These are phyloP conservation scores for Sporothrix globosa DNA, from an alignment of 2,329 filamentous ascomycete genomes.

Conservation along the genomic window DNA sequence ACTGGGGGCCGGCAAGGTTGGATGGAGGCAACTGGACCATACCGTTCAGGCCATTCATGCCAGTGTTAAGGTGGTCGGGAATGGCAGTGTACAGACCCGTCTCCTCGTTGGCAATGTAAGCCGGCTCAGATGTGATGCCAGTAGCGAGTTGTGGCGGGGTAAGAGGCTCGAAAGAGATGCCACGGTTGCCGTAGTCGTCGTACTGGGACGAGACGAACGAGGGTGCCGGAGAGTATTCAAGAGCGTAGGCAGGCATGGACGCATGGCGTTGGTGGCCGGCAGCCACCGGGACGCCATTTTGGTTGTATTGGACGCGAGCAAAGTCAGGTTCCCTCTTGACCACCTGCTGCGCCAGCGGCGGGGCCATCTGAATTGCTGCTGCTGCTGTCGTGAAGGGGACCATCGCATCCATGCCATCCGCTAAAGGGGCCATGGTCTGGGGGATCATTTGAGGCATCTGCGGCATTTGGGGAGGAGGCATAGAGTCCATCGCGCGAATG, in stretches of 20 bases:
- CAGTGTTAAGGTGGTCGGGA: slow-evolving; percentile 75
- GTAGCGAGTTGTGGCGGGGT: slow-evolving; percentile 91
- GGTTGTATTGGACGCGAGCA: slow-evolving; percentile 81
- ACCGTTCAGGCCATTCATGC: slow-evolving; percentile 76
- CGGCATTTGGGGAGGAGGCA: slow-evolving; percentile 72
- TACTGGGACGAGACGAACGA: slow-evolving; percentile 99
- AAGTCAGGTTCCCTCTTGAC: slow-evolving; percentile 91
- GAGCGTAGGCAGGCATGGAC: slow-evolving; percentile 93
- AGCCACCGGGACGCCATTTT: slow-evolving; percentile 82
- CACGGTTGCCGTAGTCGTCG: slow-evolving; percentile 96
- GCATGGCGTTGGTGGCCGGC: slow-evolving; percentile 89
- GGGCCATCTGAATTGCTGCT: slow-evolving; percentile 69
- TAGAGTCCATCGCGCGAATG: slow-evolving; percentile 86
- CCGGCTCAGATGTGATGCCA: slow-evolving; percentile 80
- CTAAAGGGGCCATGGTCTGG: slow-evolving; percentile 58
- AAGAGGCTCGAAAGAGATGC: slow-evolving; percentile 93
- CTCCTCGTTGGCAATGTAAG: slow-evolving; percentile 98
- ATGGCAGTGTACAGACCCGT: slow-evolving; percentile 95
- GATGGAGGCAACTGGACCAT: slow-evolving; percentile 90
- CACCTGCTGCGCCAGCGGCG: slow-evolving; percentile 68
- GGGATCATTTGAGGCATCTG: slow-evolving; percentile 58
- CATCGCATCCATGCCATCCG: slow-evolving; percentile 72
- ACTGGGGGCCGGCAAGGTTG: slow-evolving; percentile 79
- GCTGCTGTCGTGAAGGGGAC: slow-evolving; percentile 56
- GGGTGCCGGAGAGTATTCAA: slow-evolving; percentile 96